Base-by-base conservation (phyloP, 202 grass and related monocot species). In the Bolboschoenoplectus hybrid region DNA sequence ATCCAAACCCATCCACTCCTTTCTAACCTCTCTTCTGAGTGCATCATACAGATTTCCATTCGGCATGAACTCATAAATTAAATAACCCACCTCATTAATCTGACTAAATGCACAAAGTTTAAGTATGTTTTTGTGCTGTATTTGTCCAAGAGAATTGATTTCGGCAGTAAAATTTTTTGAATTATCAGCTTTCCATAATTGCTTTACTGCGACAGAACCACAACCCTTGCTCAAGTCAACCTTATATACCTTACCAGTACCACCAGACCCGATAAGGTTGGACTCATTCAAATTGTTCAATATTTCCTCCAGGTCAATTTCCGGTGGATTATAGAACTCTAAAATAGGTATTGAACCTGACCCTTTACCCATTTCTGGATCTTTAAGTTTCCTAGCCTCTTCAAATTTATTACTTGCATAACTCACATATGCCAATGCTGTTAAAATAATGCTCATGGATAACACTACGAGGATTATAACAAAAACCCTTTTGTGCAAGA, bases 41-140 rank as follows among this genome's bases (percentile, higher is more conserved):
- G 89, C 94, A 80, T 97, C 86, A 38, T 94, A 92, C 39, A 97
- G 84, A 78, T 91, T 97, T 9, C 94, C 94, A 88, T 94, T 94
- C 52, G 85, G 74, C 60, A 91, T 87, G 50, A 91, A 97, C 16
- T 97, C 94, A 38, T 94, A 92, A 2, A 97, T 75, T 14, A 97
- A 69, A 85, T 87, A 97, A 82, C 83, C 90, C 70, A 64, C 85
- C 86, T 71, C 65, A 10, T 91, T 84, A 44, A 82, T 82, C 14
- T 36, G 87, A 83, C 94, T 89, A 85, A 82, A 92, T 63, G 92
- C 92, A 88, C 86, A 85, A 39, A 97, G 87, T 81, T 94, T 94
- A 68, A 97, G 85, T 78, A 97, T 94, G 80, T 97, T 97, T 71
- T 74, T 90, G 70, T 94, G 94, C 62, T 85, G 88, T 51, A 94